Evolutionary conservation across 768 basidiomycete genomes (phyloP).

Genomic region (Mycena filopes): DNA sequence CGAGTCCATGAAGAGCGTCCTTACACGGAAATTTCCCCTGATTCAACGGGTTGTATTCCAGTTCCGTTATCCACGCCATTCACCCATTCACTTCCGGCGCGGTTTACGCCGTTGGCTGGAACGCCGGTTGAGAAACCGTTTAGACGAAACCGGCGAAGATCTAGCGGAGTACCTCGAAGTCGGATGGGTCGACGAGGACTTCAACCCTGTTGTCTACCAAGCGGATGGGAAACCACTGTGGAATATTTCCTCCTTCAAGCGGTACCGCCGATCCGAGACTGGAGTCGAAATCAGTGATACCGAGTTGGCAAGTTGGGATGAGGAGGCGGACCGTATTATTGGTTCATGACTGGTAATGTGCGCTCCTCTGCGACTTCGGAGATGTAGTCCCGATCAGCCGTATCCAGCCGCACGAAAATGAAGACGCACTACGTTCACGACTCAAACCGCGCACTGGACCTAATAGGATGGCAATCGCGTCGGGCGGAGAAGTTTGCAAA

Average conservation of each 20-base stretch:
- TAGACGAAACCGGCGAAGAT: conserved; percentile 1
- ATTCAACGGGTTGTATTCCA: background rate
- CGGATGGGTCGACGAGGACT: conserved; percentile 4
- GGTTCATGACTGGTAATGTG: too few relatives aligned
- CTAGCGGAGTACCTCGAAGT: conserved; percentile 12
- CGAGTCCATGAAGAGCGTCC: conserved; percentile 3
- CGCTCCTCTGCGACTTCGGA: too few relatives aligned
- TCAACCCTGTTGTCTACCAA: conserved; percentile 5
- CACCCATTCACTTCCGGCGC: conserved; percentile 15
- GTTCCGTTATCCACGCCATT: background rate
- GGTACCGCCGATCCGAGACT: too few relatives aligned
- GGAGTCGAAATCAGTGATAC: conserved; percentile 18
- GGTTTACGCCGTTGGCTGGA: conserved; percentile 16
- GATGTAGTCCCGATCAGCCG: too few relatives aligned
- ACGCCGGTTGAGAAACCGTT: conserved; percentile 3
- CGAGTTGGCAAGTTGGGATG: too few relatives aligned
- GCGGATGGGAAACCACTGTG: conserved; percentile 19
- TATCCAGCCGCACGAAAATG: too few relatives aligned
- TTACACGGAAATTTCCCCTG: conserved; percentile 11
- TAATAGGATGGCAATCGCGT: too few relatives aligned
- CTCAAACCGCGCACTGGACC: too few relatives aligned
- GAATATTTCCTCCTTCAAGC: background rate
- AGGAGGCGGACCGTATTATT: too few relatives aligned
- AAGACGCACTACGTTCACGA: too few relatives aligned
- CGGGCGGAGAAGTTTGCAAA: too few relatives aligned